Evolutionary conservation across 2,329 filamentous ascomycete genomes (phyloP).

Genomic region (Verticillium nonalfalfae): DNA sequence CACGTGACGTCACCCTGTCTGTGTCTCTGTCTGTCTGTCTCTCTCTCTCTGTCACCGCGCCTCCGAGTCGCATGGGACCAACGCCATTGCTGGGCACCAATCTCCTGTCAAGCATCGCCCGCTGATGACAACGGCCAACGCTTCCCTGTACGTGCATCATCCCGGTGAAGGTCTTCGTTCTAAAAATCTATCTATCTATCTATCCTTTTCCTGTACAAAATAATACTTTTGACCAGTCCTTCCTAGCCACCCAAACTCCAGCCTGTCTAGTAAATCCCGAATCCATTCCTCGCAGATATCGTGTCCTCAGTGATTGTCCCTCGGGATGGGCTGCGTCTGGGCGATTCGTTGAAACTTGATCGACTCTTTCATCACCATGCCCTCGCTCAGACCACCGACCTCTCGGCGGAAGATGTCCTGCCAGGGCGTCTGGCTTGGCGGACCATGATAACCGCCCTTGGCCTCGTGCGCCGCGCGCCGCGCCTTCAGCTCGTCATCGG

Average conservation of each 20-base stretch:
- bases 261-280: background rate
- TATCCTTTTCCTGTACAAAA: background rate
- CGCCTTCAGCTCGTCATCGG: slow-evolving; percentile 30
- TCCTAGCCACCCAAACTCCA: background rate
- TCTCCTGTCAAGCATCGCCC: too few relatives aligned
- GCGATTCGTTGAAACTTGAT: slow-evolving; percentile 39
- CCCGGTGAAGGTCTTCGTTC: background rate
- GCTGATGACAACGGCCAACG: too few relatives aligned
- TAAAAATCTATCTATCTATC: background rate
- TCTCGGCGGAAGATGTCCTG: slow-evolving; percentile 42
- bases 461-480: slow-evolving; percentile 29
- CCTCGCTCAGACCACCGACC: slow-evolving; percentile 34
- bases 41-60: too few relatives aligned
- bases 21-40: background rate
- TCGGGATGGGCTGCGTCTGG: slow-evolving; percentile 29
- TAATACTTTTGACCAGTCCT: background rate
- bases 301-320: slow-evolving; percentile 36
- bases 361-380: slow-evolving; percentile 38
- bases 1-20: background rate
- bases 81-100: too few relatives aligned
- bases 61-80: too few relatives aligned
- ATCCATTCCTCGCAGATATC: background rate
- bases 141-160: too few relatives aligned
- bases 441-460: slow-evolving; percentile 27
- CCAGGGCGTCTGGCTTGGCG: slow-evolving; percentile 41